phyloP scores from a whole-genome alignment of 805 yeast genomes.

The Saccharomycopsis fodiens region DNA sequence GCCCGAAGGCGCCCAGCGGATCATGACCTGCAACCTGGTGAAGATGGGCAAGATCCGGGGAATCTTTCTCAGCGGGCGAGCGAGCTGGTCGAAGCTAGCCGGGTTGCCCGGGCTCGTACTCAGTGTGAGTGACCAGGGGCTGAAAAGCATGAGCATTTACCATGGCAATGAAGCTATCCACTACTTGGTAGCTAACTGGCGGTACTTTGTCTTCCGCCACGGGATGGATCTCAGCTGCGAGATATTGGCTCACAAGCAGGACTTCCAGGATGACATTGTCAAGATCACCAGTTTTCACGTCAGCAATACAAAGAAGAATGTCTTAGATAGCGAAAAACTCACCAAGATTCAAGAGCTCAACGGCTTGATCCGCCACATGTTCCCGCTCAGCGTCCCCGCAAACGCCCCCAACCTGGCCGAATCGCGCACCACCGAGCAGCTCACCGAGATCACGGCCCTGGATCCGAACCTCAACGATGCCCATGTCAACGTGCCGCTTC shows the following conservation, averaged over 20 bases:
- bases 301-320: neutral
- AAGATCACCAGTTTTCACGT: constrained; percentile 11
- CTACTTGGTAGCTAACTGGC: constrained; percentile 71
- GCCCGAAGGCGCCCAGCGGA: constrained; percentile 83
- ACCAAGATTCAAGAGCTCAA: neutral
- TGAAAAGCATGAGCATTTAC: constrained; percentile 45
- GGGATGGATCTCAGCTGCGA: constrained; percentile 43
- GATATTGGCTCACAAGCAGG: constrained; percentile 1
- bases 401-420: constrained; percentile 28
- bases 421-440: constrained; percentile 17
- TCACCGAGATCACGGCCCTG: constrained; percentile 22
- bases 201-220: constrained; percentile 76
- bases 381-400: constrained; percentile 41
- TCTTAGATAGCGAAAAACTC: neutral
- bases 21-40: constrained; percentile 52
- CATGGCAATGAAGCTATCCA: constrained; percentile 42
- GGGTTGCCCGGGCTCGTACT: constrained; percentile 88
- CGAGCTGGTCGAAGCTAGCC: constrained; percentile 74
- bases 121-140: constrained; percentile 75
- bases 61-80: constrained; percentile 71
- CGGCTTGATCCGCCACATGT: constrained; percentile 33
- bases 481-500: constrained; percentile 31
- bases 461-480: constrained; percentile 32
- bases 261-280: constrained; percentile 23
- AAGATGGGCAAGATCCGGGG: constrained; percentile 51